Conservation (phyloP, 768 basidiomycete species). For the Leucocoprinus leucothites region DNA sequence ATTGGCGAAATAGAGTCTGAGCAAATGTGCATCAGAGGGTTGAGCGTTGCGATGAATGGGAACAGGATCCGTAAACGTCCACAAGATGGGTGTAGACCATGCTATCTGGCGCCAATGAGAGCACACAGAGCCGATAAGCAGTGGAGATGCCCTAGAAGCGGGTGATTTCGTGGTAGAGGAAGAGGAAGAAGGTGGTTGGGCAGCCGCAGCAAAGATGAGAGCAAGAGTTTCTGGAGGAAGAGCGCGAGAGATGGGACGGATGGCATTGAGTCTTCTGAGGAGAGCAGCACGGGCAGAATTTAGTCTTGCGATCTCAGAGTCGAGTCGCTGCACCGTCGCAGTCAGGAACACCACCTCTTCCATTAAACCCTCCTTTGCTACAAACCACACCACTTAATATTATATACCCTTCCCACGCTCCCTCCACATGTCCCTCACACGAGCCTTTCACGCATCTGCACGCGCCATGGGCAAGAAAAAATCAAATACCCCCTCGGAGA, state of each 20-base stretch:
- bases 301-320: background rate
- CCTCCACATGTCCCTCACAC: background rate
- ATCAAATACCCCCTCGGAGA: constrained; percentile 33
- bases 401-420: background rate
- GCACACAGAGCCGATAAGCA: constrained; percentile 4
- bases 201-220: background rate
- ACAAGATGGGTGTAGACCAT: background rate
- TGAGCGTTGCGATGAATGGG: constrained; percentile 2
- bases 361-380: too few relatives aligned
- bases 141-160: background rate
- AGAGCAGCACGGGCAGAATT: background rate
- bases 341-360: constrained; percentile 1
- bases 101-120: constrained; percentile 3
- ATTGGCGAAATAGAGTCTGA: constrained; percentile 8
- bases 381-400: background rate
- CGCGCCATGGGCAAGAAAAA: constrained; percentile 36
- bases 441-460: background rate
- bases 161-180: background rate
- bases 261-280: constrained; percentile 2
- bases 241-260: background rate
- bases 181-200: background rate
- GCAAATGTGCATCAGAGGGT: constrained; percentile 2
- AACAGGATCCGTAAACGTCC: background rate
- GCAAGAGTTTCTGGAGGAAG: constrained; percentile 11
- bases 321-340: constrained; percentile 5